Base-by-base conservation (phyloP, 306 rosid species). In the Boehmeria nivea region DNA sequence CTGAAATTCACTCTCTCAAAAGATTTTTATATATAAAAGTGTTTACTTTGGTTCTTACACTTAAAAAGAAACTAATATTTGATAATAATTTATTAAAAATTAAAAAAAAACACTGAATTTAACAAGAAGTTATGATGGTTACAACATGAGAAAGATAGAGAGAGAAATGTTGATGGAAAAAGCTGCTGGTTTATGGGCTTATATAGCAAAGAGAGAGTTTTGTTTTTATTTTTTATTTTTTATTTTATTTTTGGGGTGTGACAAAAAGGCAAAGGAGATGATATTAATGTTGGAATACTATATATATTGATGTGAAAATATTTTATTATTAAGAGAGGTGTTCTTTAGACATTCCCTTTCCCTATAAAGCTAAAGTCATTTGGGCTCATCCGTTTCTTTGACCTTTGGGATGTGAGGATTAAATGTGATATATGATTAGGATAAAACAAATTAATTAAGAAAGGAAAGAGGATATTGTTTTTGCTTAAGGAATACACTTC, bases 351-450 rank as follows among this genome's bases (percentile, higher is more conserved):
- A n/a, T n/a, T n/a, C n/a, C n/a, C n/a, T 37, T 57, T 57, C 49
- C 49, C 63, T 1, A 57, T 40, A 57, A 42, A 57, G 63, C n/a
- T 31, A 34, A 54, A 54, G 59, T 54, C 59, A 12, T 26, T 50
- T 6, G n/a, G n/a, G n/a, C n/a, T n/a, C n/a, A 31, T 54, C 60
- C 36, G 46, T 54, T 37, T 21, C 60, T 55, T 38, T 37, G 60
- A 55, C 60, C 60, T 38, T 13, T n/a, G n/a, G 12, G 3, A 21
- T 5, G 6, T n/a, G 23, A 40, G 24, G 12, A 24, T 39, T 40
- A 36, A 18, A 31, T 31, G 24, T 57, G 25, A 54, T 15, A 53
- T 10, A 17, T 40, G 45, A 45, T 10, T 54, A 3, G 27, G 43
- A 31, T 31, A 9, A 57, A 40, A 22, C 19, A 57, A 40, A 57